phyloP scores from a whole-genome alignment of 192 early-diverging fungal genomes.

The Backusella circina region DNA sequence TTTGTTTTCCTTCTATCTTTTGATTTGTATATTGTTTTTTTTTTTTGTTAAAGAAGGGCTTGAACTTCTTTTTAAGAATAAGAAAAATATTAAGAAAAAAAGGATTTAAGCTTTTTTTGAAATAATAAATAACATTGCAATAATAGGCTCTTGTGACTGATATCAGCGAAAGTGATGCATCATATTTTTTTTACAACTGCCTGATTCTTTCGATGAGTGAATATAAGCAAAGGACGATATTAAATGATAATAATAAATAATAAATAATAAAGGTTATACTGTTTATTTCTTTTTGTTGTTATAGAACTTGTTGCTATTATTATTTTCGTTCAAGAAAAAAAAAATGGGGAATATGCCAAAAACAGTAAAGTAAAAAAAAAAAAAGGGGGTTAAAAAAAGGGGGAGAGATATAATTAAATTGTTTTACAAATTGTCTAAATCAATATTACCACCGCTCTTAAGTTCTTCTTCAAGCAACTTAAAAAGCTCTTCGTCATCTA shows the following conservation, averaged over 20 bases:
- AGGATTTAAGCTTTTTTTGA: neutral
- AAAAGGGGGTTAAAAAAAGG: neutral
- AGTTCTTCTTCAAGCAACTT: conserved; percentile 23
- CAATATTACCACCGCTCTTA: neutral
- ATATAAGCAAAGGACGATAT: neutral
- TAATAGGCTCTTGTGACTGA: neutral
- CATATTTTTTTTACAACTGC: neutral
- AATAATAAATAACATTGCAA: neutral
- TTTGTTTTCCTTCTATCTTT: neutral
- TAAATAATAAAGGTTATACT: neutral
- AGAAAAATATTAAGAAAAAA: neutral
- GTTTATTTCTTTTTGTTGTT: neutral
- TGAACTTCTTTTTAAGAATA: neutral
- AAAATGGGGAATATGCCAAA: neutral
- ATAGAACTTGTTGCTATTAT: neutral
- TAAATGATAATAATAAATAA: neutral
- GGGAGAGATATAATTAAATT: neutral
- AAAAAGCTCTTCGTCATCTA: conserved; percentile 27
- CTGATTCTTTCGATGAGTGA: neutral
- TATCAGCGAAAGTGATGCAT: neutral
- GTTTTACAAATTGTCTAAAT: neutral
- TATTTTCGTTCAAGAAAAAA: neutral
- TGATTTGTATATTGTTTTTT: neutral
- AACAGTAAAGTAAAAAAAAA: neutral
- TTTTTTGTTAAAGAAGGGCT: too few species aligned